Percentiles rank a stretch among this genome's conserved stretches.
Evolutionary conservation across 2,329 filamentous ascomycete species (phyloP).

Genomic region (Pyrenochaeta sp.): DNA sequence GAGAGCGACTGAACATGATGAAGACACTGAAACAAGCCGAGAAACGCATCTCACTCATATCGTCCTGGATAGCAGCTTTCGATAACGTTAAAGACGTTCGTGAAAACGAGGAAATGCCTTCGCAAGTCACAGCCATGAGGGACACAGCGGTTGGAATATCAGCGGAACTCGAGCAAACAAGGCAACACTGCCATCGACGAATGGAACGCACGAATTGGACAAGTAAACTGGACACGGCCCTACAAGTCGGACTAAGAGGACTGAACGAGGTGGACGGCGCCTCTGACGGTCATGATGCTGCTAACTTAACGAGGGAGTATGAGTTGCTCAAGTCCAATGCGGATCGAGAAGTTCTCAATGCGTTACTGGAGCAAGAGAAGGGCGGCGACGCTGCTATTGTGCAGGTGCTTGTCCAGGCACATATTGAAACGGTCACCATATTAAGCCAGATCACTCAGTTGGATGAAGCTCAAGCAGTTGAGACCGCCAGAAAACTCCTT

Average conservation of each 20-base stretch:
- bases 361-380: slow-evolving; percentile 85
- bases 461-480: slow-evolving; percentile 82
- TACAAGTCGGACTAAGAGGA: slow-evolving; percentile 84
- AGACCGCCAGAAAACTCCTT: slow-evolving; percentile 79
- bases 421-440: slow-evolving; percentile 89
- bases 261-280: slow-evolving; percentile 74
- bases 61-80: slow-evolving; percentile 91
- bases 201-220: slow-evolving; percentile 87
- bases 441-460: slow-evolving; percentile 83
- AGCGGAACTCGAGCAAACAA: slow-evolving; percentile 85
- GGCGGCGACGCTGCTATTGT: slow-evolving; percentile 78
- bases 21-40: slow-evolving; percentile 84
- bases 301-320: slow-evolving; percentile 79
- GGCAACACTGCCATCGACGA: slow-evolving; percentile 88
- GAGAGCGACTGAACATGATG: slow-evolving; percentile 80
- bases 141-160: slow-evolving; percentile 90
- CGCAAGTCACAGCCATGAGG: slow-evolving; percentile 69
- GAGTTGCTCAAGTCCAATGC: slow-evolving; percentile 86
- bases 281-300: slow-evolving; percentile 72
- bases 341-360: slow-evolving; percentile 77
- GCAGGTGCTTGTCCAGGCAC: slow-evolving; percentile 84
- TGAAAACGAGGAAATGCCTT: slow-evolving; percentile 74
- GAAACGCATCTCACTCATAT: slow-evolving; percentile 84
- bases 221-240: slow-evolving; percentile 82
- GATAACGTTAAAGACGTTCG: slow-evolving; percentile 79